Percentiles rank a stretch among this genome's conserved stretches.
phyloP scores from a whole-genome alignment of 441 rosid species.

The Biscutella laevigata region DNA sequence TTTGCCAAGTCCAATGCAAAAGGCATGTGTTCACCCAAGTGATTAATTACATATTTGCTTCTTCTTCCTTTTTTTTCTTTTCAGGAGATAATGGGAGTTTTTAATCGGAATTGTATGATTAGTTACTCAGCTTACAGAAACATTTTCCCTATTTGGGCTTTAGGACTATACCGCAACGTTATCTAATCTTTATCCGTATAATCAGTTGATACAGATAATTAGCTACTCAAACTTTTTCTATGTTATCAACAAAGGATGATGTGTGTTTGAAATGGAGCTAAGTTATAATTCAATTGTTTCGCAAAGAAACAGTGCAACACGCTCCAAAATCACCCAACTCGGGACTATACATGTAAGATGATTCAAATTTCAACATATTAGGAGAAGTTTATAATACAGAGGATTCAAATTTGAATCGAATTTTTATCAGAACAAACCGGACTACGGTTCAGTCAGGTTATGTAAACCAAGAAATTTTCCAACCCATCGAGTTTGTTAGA shows the following conservation, averaged over 20 bases:
- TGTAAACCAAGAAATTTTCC: background rate
- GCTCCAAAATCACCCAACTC: too few species aligned
- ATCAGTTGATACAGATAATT: too few species aligned
- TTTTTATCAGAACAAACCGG: background rate
- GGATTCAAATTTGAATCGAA: too few species aligned
- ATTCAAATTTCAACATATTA: too few species aligned
- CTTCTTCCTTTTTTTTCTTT: background rate
- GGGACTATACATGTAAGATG: too few species aligned
- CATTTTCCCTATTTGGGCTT: constrained; percentile 24
- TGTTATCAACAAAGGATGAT: too few species aligned
- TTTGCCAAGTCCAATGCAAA: too few species aligned
- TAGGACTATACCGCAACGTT: constrained; percentile 13
- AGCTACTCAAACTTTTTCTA: too few species aligned
- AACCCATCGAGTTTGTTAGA: background rate
- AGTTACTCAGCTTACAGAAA: constrained; percentile 24
- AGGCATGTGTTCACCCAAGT: background rate
- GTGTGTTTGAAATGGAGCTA: too few species aligned
- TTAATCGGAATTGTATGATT: constrained; percentile 20
- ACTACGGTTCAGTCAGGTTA: background rate
- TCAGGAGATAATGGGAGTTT: constrained; percentile 21
- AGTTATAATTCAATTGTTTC: too few species aligned
- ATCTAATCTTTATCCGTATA: background rate
- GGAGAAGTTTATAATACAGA: too few species aligned
- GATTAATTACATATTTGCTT: background rate
- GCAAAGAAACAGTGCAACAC: too few species aligned